Evolutionary conservation across 176 grass and related monocot genomes (phyloP), one percentile per base, ranked within the genome.

Genomic region (Aegilops tauschii): DNA sequence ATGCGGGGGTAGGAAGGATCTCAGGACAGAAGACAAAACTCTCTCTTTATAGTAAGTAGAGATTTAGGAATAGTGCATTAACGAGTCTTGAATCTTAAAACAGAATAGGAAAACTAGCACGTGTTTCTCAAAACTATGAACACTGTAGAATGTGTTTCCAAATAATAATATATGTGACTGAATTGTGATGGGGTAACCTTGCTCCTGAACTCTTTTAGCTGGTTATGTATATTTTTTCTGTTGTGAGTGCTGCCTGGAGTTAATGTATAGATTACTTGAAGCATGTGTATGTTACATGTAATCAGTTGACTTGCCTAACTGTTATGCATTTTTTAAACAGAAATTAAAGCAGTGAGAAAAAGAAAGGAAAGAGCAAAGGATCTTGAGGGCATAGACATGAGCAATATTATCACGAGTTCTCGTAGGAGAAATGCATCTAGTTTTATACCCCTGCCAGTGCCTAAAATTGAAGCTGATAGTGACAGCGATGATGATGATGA

Each of bases 341-440:
- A 94, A 82, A 94, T 99, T 90, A 99, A 96, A 88, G 85, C 89
- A 52, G 88, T 96, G 23, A 96, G 91, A 68, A 99, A 88, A 86
- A 94, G 85, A 85, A 99, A 96, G 80, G 94, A 99, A 87, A 99
- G 90, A 88, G 94, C 92, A 45, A 99, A 94, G 82, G 97, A 99
- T 77, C 90, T 99, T 64, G 97, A 96, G 84, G 97, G 97, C 44
- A 99, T 99, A 82, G 97, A 99, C 39, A 94, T 69, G 90, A 94
- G 92, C 89, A 96, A 99, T 87, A 96, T 99, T 71, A 92, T 99
- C 18, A 86, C 92, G 27, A 99, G 94, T 85, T 96, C 97, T 72
- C 92, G 97, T 28, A 85, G 92, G 37, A 92, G 94, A 88, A 80
- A 66, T 52, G 56, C 90, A 84, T 91, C 92, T 3, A 94, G 75